Conservation (phyloP, 306 rosid species). For the Sesbania bispinosa region DNA sequence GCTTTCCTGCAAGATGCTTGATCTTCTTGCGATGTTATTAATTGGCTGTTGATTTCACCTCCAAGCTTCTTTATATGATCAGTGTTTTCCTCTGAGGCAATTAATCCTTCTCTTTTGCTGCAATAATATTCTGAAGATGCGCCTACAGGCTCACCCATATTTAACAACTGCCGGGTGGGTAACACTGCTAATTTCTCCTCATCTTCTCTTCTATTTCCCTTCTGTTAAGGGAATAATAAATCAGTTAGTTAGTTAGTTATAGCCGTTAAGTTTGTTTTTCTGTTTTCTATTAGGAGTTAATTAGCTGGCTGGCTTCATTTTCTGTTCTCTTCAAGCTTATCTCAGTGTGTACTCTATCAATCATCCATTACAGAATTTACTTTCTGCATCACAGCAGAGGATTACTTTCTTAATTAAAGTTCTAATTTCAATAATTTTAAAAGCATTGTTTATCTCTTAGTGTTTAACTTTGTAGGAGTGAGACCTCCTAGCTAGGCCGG, state of each 20-base stretch:
- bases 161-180: slow-evolving; percentile 26
- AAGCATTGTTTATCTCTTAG: background rate
- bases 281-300: too few relatives aligned
- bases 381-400: too few relatives aligned
- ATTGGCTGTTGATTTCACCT: slow-evolving; percentile 16
- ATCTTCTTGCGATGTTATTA: slow-evolving; percentile 12
- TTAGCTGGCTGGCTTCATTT: too few relatives aligned
- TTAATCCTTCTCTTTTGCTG: slow-evolving; percentile 7
- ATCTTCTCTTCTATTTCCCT: background rate
- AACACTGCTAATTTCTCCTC: slow-evolving; percentile 20
- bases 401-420: background rate
- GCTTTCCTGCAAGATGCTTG: slow-evolving; percentile 32
- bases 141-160: slow-evolving; percentile 28
- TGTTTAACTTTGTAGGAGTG: background rate
- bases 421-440: background rate
- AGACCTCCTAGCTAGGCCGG: background rate
- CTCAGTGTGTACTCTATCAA: too few relatives aligned
- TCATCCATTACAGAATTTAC: too few relatives aligned
- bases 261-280: too few relatives aligned
- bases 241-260: too few relatives aligned
- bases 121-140: slow-evolving; percentile 21
- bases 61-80: background rate
- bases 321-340: too few relatives aligned
- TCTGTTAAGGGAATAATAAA: too few relatives aligned
- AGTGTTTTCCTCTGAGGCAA: background rate